These are phyloP conservation scores for Cryptococcus amylolentus DNA, from an alignment of 1,284 basidiomycete species.

Conservation along the genomic window DNA sequence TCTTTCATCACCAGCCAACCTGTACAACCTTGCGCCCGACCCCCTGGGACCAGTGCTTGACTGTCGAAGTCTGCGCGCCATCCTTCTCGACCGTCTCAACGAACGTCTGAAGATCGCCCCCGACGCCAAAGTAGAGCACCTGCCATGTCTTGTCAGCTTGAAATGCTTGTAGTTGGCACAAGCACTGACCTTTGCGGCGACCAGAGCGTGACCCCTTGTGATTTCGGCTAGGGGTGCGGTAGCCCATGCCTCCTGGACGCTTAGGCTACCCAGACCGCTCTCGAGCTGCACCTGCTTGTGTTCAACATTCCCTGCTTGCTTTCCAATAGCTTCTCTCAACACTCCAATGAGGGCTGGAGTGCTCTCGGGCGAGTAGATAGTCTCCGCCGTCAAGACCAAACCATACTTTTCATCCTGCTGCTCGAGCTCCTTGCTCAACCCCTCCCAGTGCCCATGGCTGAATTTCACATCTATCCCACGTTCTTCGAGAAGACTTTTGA, in stretches of 20 bases:
- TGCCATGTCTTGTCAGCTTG: constrained; percentile 44
- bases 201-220: constrained; percentile 28
- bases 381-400: constrained; percentile 83
- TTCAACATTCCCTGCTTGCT: constrained; percentile 1
- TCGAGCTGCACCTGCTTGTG: constrained; percentile 20
- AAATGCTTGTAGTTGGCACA: not conserved
- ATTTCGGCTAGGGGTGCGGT: constrained; percentile 14
- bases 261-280: constrained; percentile 27
- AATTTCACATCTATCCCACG: constrained; percentile 65
- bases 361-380: constrained; percentile 75
- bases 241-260: constrained; percentile 25
- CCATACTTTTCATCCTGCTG: constrained; percentile 55
- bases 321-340: constrained; percentile 31
- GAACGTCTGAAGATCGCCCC: constrained; percentile 80
- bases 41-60: constrained; percentile 58
- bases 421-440: constrained; percentile 20
- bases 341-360: constrained; percentile 63
- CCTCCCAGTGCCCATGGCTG: constrained; percentile 75
- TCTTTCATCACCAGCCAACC: constrained; percentile 54
- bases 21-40: constrained; percentile 65
- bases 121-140: constrained; percentile 92
- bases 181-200: constrained; percentile 48
- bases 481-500: constrained; percentile 58
- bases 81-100: constrained; percentile 54
- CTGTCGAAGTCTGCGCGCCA: constrained; percentile 41